These are phyloP conservation scores for Blepharisma japonicum DNA, from an alignment of 73 alveolate species.

Conservation along the genomic window DNA sequence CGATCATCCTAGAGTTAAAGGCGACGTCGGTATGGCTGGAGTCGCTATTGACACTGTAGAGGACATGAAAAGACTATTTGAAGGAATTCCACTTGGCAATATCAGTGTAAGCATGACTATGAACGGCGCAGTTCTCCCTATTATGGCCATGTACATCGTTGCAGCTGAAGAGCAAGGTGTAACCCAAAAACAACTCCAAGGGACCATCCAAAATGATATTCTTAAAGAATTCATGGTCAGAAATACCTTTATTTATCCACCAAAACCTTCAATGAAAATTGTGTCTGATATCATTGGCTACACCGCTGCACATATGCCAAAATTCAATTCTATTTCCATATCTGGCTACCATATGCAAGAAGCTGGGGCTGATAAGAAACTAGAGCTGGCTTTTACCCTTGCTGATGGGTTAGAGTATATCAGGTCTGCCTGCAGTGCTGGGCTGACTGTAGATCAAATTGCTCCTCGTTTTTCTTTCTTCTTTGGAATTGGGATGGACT, in stretches of 20 bases:
- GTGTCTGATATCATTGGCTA: constrained; percentile 66
- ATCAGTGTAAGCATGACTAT: constrained; percentile 69
- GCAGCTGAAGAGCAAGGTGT: constrained; percentile 74
- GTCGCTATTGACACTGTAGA: constrained; percentile 76
- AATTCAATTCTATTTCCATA: constrained; percentile 65
- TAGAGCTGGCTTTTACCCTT: constrained; percentile 70
- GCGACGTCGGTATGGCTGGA: constrained; percentile 83
- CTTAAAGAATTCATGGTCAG: constrained; percentile 74
- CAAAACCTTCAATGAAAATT: constrained; percentile 66
- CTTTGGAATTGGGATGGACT: constrained; percentile 77
- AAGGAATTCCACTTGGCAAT: constrained; percentile 59
- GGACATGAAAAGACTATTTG: constrained; percentile 64
- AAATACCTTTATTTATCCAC: constrained; percentile 75
- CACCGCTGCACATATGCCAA: constrained; percentile 61
- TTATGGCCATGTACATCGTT: constrained; percentile 63
- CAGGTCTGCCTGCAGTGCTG: constrained; percentile 65
- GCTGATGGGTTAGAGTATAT: constrained; percentile 74
- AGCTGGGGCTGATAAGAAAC: constrained; percentile 73
- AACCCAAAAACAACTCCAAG: constrained; percentile 38
- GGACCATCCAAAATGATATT: constrained; percentile 68
- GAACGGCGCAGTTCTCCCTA: constrained; percentile 74
- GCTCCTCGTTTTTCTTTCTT: constrained; percentile 78
- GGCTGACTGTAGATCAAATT: constrained; percentile 59
- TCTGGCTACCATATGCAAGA: constrained; percentile 77
- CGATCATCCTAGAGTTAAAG: constrained; percentile 66